These are phyloP conservation scores for Arthrobotrys musiformis DNA, from an alignment of 2,329 filamentous ascomycete genomes.

Conservation along the genomic window DNA sequence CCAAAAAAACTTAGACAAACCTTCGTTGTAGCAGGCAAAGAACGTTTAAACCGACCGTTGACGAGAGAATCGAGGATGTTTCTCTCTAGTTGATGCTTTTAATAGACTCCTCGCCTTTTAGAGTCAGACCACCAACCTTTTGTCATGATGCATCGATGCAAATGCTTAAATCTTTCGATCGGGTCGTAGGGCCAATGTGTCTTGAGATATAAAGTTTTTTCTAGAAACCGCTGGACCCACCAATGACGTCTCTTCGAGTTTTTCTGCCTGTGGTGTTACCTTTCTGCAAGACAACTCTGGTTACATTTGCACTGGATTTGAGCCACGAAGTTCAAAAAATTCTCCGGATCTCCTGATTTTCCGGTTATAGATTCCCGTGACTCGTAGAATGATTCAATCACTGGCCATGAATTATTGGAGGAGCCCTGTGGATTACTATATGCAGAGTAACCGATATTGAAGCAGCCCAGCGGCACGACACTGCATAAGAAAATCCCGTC, in stretches of 20 bases:
- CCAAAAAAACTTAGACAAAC: slow-evolving; percentile 1
- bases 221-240: slow-evolving; percentile 11
- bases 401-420: neutral
- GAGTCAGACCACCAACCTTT: slow-evolving; percentile 27
- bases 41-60: slow-evolving; percentile 4
- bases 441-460: neutral
- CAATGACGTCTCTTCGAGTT: slow-evolving; percentile 21
- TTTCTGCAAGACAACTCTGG: slow-evolving; percentile 27
- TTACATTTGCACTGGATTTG: slow-evolving; percentile 23
- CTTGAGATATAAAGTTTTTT: slow-evolving; percentile 31
- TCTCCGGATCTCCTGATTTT: slow-evolving; percentile 15
- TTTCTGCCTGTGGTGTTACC: slow-evolving; percentile 25
- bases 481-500: slow-evolving; percentile 10
- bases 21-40: neutral
- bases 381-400: neutral
- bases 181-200: neutral
- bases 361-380: neutral
- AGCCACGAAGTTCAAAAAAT: too few relatives aligned
- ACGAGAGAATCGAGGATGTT: slow-evolving; percentile 23
- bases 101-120: slow-evolving; percentile 44
- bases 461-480: neutral
- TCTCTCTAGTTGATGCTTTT: slow-evolving; percentile 42
- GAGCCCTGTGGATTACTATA: neutral
- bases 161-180: slow-evolving; percentile 33
- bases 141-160: too few relatives aligned